Evolutionary conservation across 805 yeast genomes (phyloP), one percentile per base, ranked within the genome.

Genomic region (Alloascoidea africana): DNA sequence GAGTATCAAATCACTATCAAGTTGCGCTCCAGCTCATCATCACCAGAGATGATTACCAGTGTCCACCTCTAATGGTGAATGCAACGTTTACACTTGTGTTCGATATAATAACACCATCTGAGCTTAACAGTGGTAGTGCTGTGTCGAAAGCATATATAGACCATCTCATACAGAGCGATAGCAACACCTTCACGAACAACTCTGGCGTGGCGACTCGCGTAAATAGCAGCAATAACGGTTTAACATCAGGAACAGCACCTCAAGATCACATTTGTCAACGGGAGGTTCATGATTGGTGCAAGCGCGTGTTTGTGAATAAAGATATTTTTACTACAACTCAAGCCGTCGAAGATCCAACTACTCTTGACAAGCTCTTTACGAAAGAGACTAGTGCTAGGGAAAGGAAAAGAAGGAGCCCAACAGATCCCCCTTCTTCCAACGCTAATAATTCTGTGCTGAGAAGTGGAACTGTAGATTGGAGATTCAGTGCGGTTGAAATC

Each of bases 401-500:
- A 23, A 8, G n/a, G n/a, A 23, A n/a, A 23, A 23, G 13, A 23
- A 23, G n/a, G 30, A 23, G 30, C 8, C 13, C 8, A 23, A 23
- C n/a, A 8, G 34, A 15, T 8, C 5, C 36, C 16, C 16, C 18
- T 16, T 18, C 36, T 34, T 8, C 32, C 18, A 18, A 16, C 17
- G 13, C 18, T 16, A n/a, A 18, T 8, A 5, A 8, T 6, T 8
- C 34, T 32, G 8, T 8, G 8, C 30, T 23, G n/a, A 23, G n/a
- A 23, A n/a, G 30, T 23, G 30, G 30, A 23, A 8, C 39, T 4
- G 32, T 40, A 17, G 52, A 48, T 38, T 38, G 36, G 36, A 36
- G 51, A 33, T 38, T 42, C 30, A 43, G 45, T 14, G 34, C 32
- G 14, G 36, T 52, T 17, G 37, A 32, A 17, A 35, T 51, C 11